phyloP scores from a whole-genome alignment of 208 protist species.

The Vickermania ingenoplastis region DNA sequence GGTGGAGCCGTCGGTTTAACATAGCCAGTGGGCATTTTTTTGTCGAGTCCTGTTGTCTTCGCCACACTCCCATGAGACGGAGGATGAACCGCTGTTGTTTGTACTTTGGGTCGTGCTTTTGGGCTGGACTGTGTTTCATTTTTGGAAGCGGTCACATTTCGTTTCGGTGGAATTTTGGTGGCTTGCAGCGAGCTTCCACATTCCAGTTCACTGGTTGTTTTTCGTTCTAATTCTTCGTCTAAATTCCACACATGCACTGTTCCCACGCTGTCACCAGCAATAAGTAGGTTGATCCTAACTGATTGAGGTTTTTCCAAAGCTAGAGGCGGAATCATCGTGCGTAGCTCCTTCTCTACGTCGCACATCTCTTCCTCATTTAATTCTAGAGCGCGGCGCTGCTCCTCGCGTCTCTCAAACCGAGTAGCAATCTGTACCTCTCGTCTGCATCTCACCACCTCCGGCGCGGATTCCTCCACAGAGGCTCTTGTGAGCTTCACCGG shows the following conservation, averaged over 20 bases:
- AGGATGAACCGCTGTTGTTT: not conserved
- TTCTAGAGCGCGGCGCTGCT: slow-evolving; percentile 43
- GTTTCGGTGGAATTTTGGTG: too few relatives aligned
- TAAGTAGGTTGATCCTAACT: slow-evolving; percentile 64
- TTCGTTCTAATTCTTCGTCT: slow-evolving; percentile 52
- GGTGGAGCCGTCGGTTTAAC: not conserved
- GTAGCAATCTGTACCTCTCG: slow-evolving; percentile 47
- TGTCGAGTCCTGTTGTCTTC: too few relatives aligned
- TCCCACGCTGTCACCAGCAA: slow-evolving; percentile 69
- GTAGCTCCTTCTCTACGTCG: slow-evolving; percentile 63
- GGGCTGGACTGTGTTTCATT: too few relatives aligned
- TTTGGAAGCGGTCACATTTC: too few relatives aligned
- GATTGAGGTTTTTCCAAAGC: slow-evolving; percentile 46
- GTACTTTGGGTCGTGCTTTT: not conserved
- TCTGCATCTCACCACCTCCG: slow-evolving; percentile 14
- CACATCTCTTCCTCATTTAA: slow-evolving; percentile 68
- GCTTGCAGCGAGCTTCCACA: too few relatives aligned
- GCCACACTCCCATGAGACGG: too few relatives aligned
- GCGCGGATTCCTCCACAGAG: slow-evolving; percentile 17
- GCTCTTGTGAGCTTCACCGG: slow-evolving; percentile 15
- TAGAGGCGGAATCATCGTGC: slow-evolving; percentile 55
- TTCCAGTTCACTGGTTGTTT: not conserved
- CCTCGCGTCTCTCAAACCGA: slow-evolving; percentile 64
- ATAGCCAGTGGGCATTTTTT: not conserved
- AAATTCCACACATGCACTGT: slow-evolving; percentile 83